Evolutionary conservation across 805 yeast genomes (phyloP).

Genomic region (Clavispora fructus): DNA sequence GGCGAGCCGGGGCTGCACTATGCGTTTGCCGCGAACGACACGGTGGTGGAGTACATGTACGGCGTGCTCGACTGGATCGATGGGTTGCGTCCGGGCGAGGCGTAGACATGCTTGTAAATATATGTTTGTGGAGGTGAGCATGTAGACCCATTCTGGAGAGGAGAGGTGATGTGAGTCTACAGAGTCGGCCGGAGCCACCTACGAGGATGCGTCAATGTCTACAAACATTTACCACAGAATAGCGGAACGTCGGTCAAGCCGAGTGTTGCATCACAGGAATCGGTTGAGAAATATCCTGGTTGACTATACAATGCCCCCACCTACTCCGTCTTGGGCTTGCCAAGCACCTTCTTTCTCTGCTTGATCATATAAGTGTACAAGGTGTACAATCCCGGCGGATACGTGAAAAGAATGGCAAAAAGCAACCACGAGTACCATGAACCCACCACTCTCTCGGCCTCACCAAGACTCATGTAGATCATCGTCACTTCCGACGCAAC

Average conservation of each 20-base stretch:
- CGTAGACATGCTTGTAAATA: no score
- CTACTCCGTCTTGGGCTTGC: constrained; percentile 16
- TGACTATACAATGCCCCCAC: no score
- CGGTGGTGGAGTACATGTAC: constrained; percentile 29
- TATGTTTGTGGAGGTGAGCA: no score
- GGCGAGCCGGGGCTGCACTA: constrained; percentile 1
- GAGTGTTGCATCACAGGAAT: no score
- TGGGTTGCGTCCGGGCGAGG: neutral
- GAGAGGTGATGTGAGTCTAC: no score
- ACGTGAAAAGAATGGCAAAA: constrained; percentile 54
- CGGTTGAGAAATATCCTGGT: no score
- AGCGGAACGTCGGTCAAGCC: no score
- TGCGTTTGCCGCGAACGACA: constrained; percentile 24
- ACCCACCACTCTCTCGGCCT: constrained; percentile 54
- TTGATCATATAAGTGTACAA: constrained; percentile 83
- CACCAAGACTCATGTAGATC: constrained; percentile 64
- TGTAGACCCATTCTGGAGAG: no score
- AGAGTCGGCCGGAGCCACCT: no score
- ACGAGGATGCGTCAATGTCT: no score
- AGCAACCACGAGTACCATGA: constrained; percentile 50
- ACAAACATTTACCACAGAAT: no score
- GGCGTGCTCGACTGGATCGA: constrained; percentile 27
- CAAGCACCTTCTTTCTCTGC: constrained; percentile 78
- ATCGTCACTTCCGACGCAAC: constrained; percentile 78
- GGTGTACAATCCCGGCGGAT: constrained; percentile 83